Evolutionary conservation across 2,329 filamentous ascomycete genomes (phyloP), one percentile per base, ranked within the genome.

Genomic region (Byssoonygena ceratinophila): DNA sequence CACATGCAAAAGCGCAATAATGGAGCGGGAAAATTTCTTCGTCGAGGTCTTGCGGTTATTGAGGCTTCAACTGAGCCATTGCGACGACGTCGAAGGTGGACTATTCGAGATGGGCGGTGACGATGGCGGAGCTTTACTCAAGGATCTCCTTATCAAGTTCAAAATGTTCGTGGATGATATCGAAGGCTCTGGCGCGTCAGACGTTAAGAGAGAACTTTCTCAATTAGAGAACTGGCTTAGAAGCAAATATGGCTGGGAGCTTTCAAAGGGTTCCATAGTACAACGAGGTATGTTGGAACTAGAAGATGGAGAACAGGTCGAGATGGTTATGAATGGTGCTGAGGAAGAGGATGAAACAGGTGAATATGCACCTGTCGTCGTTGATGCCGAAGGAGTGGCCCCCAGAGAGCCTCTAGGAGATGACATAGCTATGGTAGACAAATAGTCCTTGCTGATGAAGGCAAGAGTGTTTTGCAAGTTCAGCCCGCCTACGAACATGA

Each of bases 271-370:
- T 41, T 68, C 71, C 16, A 75, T 78, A 57, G 71, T 81, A 18
- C 74, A 74, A 56, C 73, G 71, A 22, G 81, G 81, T 0, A 75
- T 81, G 67, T 58, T 83, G 29, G 74, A 79, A 56, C 61, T 83
- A 51, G 80, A 83, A 61, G 81, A 83, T 60, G 81, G 81, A 14
- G 81, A 83, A 63, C 69, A 73, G 56, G 75, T 83, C 3, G 78
- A 81, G 58, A 71, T 83, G 70, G 78, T 80, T 18, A 66, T 78
- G 56, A 68, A 69, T 18, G 73, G 70, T 12, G 66, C 69, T 36
- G 79, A 81, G 41, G 77, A 79, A 59, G 79, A 82, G 18, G 80
- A 83, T 47, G 80, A 83, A 64, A 75, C 72, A 11, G 81, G 81
- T 9, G 80, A 84, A 58, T 83, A 80, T 71, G 80, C 80, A 27